Evolutionary conservation across 371 early-diverging fungal species (phyloP).

Genomic region (Mucor racemosus): DNA sequence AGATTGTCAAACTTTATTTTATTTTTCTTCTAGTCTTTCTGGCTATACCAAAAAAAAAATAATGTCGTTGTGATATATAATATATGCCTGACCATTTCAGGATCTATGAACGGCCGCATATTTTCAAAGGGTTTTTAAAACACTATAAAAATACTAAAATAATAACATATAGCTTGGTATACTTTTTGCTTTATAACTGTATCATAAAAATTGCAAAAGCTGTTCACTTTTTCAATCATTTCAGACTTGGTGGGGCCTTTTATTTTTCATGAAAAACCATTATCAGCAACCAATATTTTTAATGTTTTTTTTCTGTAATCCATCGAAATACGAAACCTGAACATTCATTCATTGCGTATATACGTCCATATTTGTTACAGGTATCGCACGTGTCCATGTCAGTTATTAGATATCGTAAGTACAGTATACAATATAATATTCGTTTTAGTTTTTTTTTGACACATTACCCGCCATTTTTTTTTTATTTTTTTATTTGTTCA

Average conservation of each 20-base stretch:
- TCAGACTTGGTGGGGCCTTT: too few species aligned
- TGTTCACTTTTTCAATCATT: too few species aligned
- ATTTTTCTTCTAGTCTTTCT: neutral
- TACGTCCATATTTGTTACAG: neutral
- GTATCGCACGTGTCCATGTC: neutral
- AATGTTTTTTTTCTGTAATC: too few species aligned
- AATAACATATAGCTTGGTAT: neutral
- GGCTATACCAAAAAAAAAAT: neutral
- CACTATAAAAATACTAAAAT: neutral
- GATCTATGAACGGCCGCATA: neutral
- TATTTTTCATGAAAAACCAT: too few species aligned
- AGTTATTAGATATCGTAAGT: neutral
- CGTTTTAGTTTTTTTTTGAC: neutral
- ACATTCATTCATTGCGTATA: neutral
- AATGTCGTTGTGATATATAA: too few species aligned
- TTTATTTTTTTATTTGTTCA: neutral
- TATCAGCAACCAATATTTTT: too few species aligned
- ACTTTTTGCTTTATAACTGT: neutral
- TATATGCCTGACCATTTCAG: too few species aligned
- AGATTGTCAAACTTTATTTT: slow-evolving; percentile 4
- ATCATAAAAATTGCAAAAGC: neutral
- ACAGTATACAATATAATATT: neutral
- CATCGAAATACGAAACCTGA: neutral
- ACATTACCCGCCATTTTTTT: neutral
- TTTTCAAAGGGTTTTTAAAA: neutral